Evolutionary conservation across 768 basidiomycete genomes (phyloP), one percentile per base, ranked within the genome.

Genomic region (Agaricus subrufescens): DNA sequence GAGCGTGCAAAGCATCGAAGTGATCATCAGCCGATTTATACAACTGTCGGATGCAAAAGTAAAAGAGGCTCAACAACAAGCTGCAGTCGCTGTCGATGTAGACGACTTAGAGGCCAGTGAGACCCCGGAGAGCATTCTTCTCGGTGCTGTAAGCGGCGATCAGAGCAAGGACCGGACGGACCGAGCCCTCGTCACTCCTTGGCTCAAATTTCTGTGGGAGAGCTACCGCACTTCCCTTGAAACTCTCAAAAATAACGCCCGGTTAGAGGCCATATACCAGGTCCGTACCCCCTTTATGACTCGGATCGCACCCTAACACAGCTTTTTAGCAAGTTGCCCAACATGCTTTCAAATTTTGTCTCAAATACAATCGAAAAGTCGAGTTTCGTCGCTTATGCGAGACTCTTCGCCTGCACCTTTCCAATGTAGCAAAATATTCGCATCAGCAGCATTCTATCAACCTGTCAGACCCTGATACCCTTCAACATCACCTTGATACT

Each of bases 151-250:
- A 59, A 88, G 89, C 63, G 93, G 94, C 52, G 79, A 81, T 67
- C 91, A 94, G 73, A 94, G 82, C 75, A 90, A 91, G 75, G 95
- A 98, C 71, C 77, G 96, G 63, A 97, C 94, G 30, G 95, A 98
- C 72, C 76, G 96, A 46, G 90, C 94, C 6, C 81, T 98, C 50
- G 94, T 99, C 60, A 97, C 94, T 0, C 96, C 96, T 0, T 97
- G 94, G 87, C 87, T 98, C 67, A 94, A 95, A 67, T 97, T 98
- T 71, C 80, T 94, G n/a, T 98, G 95, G 94, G 96, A 98, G 77
- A 92, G 91, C 63, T 98, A 98, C 68, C 86, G 96, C 55, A 97
- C 93, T 19, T 93, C 90, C 1, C 76, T 99, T 42, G 96, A 98
- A 75, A 94, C 94, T 2, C 79, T 98, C 61, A 96, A 98, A 69